Evolutionary conservation across 352 stramenopile species (phyloP).

Genomic region (Globisporangium okanoganense): DNA sequence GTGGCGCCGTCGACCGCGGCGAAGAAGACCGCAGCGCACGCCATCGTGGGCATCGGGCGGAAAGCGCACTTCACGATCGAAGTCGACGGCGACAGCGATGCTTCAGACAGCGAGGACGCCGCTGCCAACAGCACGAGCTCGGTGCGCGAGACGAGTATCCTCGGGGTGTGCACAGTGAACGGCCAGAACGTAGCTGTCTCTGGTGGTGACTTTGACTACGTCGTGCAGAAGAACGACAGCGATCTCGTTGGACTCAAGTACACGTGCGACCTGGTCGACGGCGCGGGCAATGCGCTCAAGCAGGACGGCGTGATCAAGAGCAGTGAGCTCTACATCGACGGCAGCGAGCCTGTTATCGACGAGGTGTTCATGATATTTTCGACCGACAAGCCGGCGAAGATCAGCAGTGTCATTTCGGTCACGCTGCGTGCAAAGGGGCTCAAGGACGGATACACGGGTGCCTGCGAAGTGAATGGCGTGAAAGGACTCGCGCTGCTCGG

Average conservation of each 20-base stretch:
- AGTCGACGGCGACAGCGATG: slow-evolving; percentile 5
- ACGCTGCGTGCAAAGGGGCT: slow-evolving; percentile 38
- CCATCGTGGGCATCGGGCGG: slow-evolving; percentile 13
- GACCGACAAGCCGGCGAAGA: slow-evolving; percentile 53
- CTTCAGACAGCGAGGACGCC: not conserved
- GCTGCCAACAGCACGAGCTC: not conserved
- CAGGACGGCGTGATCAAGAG: slow-evolving; percentile 25
- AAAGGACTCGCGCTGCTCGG: slow-evolving; percentile 32
- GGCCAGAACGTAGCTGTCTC: slow-evolving; percentile 24
- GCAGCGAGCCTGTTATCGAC: slow-evolving; percentile 30
- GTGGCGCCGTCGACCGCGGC: not conserved
- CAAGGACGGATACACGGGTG: slow-evolving; percentile 39
- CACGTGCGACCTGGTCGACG: slow-evolving; percentile 28
- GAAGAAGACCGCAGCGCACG: slow-evolving; percentile 6
- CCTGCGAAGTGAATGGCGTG: slow-evolving; percentile 51
- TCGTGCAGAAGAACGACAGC: slow-evolving; percentile 42
- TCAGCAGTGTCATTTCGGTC: slow-evolving; percentile 52
- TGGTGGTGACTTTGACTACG: slow-evolving; percentile 30
- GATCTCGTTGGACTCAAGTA: slow-evolving; percentile 33
- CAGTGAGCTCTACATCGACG: slow-evolving; percentile 28
- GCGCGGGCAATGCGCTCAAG: slow-evolving; percentile 20
- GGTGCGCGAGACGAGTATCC: slow-evolving; percentile 16
- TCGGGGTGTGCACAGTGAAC: slow-evolving; percentile 31
- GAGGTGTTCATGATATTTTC: slow-evolving; percentile 59
- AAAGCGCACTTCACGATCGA: slow-evolving; percentile 13